Percentiles rank a stretch among this genome's conserved stretches.
These are phyloP conservation scores for Moesziomyces aphidis DNA, from an alignment of 1,284 basidiomycete species.

Conservation along the genomic window DNA sequence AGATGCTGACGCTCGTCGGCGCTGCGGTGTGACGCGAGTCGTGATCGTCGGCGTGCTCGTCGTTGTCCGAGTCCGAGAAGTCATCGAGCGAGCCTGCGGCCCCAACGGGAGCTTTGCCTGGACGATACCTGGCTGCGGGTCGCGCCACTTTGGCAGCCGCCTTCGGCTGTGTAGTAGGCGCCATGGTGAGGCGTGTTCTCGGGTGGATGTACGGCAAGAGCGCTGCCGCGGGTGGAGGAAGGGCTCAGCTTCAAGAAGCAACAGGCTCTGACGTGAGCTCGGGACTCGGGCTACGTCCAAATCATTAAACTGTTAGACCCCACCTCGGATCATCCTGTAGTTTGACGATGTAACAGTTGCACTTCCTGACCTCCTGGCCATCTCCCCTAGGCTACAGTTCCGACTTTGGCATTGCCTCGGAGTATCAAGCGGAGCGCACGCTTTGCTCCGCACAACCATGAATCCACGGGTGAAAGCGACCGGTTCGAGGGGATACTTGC, in stretches of 20 bases:
- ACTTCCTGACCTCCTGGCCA: not conserved
- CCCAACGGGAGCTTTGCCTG: conserved; percentile 60
- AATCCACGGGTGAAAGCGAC: not conserved
- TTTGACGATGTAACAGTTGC: not conserved
- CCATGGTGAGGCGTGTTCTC: conserved; percentile 5
- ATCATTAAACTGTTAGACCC: not conserved
- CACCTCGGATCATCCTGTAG: too few relatives aligned
- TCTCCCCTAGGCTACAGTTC: too few relatives aligned
- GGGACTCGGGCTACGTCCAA: not conserved
- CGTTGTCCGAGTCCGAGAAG: conserved; percentile 39
- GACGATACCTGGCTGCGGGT: conserved; percentile 62
- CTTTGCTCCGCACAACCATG: too few relatives aligned
- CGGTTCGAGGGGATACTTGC: not conserved
- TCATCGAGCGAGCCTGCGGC: conserved; percentile 25
- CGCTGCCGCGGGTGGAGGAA: not conserved
- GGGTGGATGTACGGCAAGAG: not conserved
- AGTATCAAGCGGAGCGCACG: not conserved
- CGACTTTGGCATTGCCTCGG: not conserved
- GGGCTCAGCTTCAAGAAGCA: not conserved
- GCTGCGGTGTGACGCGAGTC: conserved; percentile 1
- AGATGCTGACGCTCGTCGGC: not conserved
- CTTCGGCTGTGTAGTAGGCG: conserved; percentile 10
- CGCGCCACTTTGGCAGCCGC: conserved; percentile 37
- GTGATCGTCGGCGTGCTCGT: conserved; percentile 5
- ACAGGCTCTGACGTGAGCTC: not conserved